Evolutionary conservation across 768 basidiomycete genomes (phyloP).

Genomic region (Auricularia auricula-judae): DNA sequence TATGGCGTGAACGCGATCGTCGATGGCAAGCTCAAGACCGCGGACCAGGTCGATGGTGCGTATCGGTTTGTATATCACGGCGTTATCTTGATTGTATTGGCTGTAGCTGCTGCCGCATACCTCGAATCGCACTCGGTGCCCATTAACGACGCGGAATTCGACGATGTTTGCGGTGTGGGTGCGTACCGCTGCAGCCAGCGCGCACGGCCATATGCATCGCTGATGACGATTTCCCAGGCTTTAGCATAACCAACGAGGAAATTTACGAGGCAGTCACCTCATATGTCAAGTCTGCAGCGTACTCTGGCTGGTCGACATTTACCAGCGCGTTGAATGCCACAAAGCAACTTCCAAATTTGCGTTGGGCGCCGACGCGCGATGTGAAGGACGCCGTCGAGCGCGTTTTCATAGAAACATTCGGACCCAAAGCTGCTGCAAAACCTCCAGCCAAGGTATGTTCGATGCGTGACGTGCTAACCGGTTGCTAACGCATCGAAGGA

Average conservation of each 20-base stretch:
- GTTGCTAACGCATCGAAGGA: constrained; percentile 9
- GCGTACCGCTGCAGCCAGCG: constrained; percentile 17
- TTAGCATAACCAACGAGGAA: constrained; percentile 60
- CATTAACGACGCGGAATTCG: constrained; percentile 58
- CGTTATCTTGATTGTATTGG: not conserved
- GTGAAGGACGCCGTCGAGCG: constrained; percentile 73
- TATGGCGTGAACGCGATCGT: constrained; percentile 60
- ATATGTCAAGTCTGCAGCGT: constrained; percentile 39
- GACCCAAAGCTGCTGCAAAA: constrained; percentile 56
- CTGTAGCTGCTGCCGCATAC: constrained; percentile 65
- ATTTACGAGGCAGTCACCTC: constrained; percentile 43
- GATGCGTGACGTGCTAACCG: constrained; percentile 43
- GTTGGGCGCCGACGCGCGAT: constrained; percentile 79
- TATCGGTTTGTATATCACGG: not conserved
- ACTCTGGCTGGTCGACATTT: constrained; percentile 66
- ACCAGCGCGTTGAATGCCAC: constrained; percentile 54
- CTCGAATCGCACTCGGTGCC: constrained; percentile 49
- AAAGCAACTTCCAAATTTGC: constrained; percentile 48
- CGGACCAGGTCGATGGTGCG: constrained; percentile 83
- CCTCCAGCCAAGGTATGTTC: constrained; percentile 16
- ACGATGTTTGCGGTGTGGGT: constrained; percentile 83
- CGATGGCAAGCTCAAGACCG: constrained; percentile 60
- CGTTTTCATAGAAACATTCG: constrained; percentile 56
- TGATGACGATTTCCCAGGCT: constrained; percentile 38
- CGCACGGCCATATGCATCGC: not conserved